Base-by-base conservation (phyloP, 176 grass and related monocot genomes). In the Musa acuminata region DNA sequence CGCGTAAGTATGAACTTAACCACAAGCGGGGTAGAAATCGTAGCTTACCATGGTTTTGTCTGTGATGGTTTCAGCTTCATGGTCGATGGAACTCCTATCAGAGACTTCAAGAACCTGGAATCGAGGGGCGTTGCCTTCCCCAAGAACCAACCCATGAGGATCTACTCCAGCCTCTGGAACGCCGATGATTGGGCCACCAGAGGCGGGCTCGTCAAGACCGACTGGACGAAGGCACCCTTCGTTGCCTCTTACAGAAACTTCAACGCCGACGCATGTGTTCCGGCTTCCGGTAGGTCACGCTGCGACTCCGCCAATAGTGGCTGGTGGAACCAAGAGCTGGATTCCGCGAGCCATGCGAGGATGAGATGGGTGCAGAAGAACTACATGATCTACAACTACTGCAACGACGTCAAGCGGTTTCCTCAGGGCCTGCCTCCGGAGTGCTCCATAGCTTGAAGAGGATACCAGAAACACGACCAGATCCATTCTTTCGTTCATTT, bases 51-150 rank as follows among this genome's bases (percentile, higher is more conserved):
- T 43, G 4, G 35, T 43, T n/a, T 43, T 43, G 35, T 0, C 35
- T 43, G 35, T 43, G 3, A 43, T 43, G 35, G 35, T 21, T 70
- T 25, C 67, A 70, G 67, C 17, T 70, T 70, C 43, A 70, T 70
- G 67, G 67, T 70, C 8, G 67, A 70, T 20, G 67, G 48, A 6
- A 70, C 67, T 0, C 43, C 67, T 2, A 70, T 70, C n/a, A 70
- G 67, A 50, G 67, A 70, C 67, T 70, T 70, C 67, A 70, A 70
- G 67, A 70, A 70, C 67, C 43, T 70, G 43, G 67, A 70, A 70
- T 51, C 35, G 0, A 70, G 67, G 20, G 67, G 67, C 67, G 21
- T 70, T 20, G 43, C 48, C 2, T 70, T 70, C 21, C 67, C 67
- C 11, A 70, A 70, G 67, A 9, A 70, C 51, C 67, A 70, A 48